Conservation (phyloP, 2,329 filamentous ascomycete genomes). For the Botrytis porri region DNA sequence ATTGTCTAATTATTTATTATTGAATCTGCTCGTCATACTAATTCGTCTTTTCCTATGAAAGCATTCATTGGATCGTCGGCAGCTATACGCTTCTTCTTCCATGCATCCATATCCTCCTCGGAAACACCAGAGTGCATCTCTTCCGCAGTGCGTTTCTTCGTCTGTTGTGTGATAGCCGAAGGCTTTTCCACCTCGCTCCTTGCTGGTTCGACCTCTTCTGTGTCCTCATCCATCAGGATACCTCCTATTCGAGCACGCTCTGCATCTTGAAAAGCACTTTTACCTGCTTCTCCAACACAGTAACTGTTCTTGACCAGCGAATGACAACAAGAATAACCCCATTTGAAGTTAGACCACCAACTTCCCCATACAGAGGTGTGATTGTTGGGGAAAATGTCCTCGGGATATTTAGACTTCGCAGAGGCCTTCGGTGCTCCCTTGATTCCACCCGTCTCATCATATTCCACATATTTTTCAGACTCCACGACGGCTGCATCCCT, state of each 20-base stretch:
- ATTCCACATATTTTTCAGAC: constrained; percentile 87
- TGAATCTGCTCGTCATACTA: background rate
- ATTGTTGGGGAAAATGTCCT: constrained; percentile 86
- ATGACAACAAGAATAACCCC: constrained; percentile 96
- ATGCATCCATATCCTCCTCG: constrained; percentile 83
- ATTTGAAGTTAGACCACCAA: constrained; percentile 94
- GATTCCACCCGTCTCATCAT: constrained; percentile 84
- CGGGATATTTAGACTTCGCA: constrained; percentile 85
- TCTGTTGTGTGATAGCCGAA: constrained; percentile 28
- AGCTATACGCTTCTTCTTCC: constrained; percentile 69
- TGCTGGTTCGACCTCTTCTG: constrained; percentile 34
- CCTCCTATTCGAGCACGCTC: constrained; percentile 55
- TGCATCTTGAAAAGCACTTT: constrained; percentile 72
- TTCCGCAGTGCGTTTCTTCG: constrained; percentile 71
- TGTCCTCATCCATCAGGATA: constrained; percentile 35
- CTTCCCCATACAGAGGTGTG: constrained; percentile 93
- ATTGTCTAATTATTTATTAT: background rate
- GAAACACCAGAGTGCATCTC: constrained; percentile 76
- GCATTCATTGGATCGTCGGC: constrained; percentile 86
- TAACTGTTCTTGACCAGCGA: constrained; percentile 95
- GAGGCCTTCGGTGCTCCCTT: constrained; percentile 78
- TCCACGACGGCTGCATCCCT: constrained; percentile 69
- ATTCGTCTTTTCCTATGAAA: constrained; percentile 62
- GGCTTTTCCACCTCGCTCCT: constrained; percentile 38
- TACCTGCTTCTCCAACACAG: constrained; percentile 90